phyloP scores from a whole-genome alignment of 495 filamentous ascomycete genomes.

The Daldinia grandis region DNA sequence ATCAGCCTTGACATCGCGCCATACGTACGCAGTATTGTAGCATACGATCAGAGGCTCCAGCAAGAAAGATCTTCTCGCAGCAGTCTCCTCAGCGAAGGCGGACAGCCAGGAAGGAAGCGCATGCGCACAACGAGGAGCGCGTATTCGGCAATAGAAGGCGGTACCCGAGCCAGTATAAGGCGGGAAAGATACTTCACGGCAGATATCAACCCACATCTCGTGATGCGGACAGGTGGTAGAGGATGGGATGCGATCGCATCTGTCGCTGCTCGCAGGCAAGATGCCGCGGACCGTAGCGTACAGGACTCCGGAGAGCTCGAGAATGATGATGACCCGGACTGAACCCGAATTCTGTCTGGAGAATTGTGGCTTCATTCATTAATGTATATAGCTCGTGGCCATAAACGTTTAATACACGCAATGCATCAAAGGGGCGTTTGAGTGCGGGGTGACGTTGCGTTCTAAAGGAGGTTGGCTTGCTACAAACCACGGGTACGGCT shows the following conservation, averaged over 20 bases:
- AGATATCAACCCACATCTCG: conserved; percentile 66
- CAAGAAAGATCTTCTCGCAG: conserved; percentile 70
- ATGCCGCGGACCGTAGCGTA: not conserved
- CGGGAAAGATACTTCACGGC: conserved; percentile 82
- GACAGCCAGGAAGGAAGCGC: conserved; percentile 65
- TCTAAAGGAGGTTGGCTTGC: conserved; percentile 12
- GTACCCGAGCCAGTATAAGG: conserved; percentile 72
- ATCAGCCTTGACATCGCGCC: conserved; percentile 82
- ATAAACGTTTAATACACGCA: not conserved
- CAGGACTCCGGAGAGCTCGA: not conserved
- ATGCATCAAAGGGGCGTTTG: conserved; percentile 1
- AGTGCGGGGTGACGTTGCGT: conserved; percentile 15
- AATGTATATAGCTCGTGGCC: conserved; percentile 16
- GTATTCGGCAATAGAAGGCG: conserved; percentile 83
- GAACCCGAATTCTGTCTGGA: not conserved
- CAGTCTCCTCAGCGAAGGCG: conserved; percentile 64
- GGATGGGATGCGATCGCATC: conserved; percentile 66
- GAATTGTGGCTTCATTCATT: not conserved
- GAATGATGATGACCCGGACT: not conserved
- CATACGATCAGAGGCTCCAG: conserved; percentile 74
- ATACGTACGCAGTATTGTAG: conserved; percentile 80
- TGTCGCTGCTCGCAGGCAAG: conserved; percentile 1
- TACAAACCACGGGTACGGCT: not conserved
- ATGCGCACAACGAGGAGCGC: conserved; percentile 80
- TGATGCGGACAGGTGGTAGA: conserved; percentile 72